Evolutionary conservation across 176 grass and related monocot species (phyloP), one percentile per base, ranked within the genome.

Genomic region (Bonia amplexicaulis): DNA sequence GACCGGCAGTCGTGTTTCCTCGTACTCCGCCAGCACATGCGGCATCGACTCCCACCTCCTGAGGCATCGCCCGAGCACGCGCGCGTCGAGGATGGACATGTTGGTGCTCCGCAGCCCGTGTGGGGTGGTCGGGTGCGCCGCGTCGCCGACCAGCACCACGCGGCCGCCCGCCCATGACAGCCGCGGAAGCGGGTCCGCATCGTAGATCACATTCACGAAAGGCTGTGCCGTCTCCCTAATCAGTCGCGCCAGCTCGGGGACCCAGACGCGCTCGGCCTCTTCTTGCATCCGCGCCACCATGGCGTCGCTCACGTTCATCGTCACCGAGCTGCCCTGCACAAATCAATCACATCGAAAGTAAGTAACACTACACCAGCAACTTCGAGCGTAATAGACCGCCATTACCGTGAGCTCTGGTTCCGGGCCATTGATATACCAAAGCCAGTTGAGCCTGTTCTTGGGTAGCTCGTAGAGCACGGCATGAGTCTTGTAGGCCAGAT

Each of bases 101-200:
- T 98, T 98, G 57, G 96, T 98, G 89, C 96, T 98, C 71, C 93
- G 77, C 80, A 92, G 66, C 12, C 91, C 93, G 77, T 95, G 93
- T 14, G 91, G 96, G 10, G 93, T 98, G 53, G 96, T 98, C 41
- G 96, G 93, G 69, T 98, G 96, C 26, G 93, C 93, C 16, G 96
- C 96, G 60, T 98, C 96, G 53, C 96, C 96, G 23, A 89, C 80
- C 0, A 94, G 72, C 26, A 35, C 91, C 35, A 94, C 89, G 72
- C 87, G 86, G 47, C 88, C 88, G 20, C 31, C 76, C 23, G 81
- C 80, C 89, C 89, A 95, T 37, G 89, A 84, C 40, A 95, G 61
- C 71, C 60, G 41, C 7, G 83, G 91, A 19, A 82, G 84, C 63
- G 88, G 90, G 17, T 95, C 90, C 7, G 85, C 87, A 59, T 98